These are phyloP conservation scores for Globisporangium barbulae DNA, from an alignment of 352 stramenopile genomes.

Conservation along the genomic window DNA sequence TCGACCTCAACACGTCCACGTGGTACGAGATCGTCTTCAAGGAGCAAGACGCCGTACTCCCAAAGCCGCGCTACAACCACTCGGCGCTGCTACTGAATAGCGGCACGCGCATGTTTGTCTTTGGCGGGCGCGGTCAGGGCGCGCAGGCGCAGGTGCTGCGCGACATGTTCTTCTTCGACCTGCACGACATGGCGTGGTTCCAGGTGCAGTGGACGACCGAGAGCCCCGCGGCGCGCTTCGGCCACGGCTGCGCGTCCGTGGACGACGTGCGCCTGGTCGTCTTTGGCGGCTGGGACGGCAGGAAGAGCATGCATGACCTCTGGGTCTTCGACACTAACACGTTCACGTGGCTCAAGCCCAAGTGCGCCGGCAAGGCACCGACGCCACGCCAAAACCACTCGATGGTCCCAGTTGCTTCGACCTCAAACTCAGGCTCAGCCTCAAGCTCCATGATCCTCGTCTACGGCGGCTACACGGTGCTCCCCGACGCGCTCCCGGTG, in stretches of 20 bases:
- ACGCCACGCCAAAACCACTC: slow-evolving; percentile 74
- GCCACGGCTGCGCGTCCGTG: slow-evolving; percentile 54
- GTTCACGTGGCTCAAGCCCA: slow-evolving; percentile 75
- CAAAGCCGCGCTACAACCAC: slow-evolving; percentile 83
- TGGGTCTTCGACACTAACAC: slow-evolving; percentile 67
- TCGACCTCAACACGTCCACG: slow-evolving; percentile 80
- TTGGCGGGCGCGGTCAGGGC: slow-evolving; percentile 55
- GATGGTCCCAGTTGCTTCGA: slow-evolving; percentile 34
- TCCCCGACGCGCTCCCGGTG: slow-evolving; percentile 40
- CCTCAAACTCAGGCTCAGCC: slow-evolving; percentile 11
- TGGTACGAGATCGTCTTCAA: slow-evolving; percentile 67
- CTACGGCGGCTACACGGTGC: slow-evolving; percentile 77
- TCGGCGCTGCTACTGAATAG: slow-evolving; percentile 69
- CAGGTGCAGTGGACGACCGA: slow-evolving; percentile 85
- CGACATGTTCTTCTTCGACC: slow-evolving; percentile 89
- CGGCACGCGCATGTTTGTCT: slow-evolving; percentile 71
- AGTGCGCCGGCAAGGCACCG: slow-evolving; percentile 58
- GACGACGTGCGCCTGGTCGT: slow-evolving; percentile 79
- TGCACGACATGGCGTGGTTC: slow-evolving; percentile 78
- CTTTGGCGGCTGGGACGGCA: slow-evolving; percentile 87
- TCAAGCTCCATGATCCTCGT: slow-evolving; percentile 43
- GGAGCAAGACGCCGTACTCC: slow-evolving; percentile 41
- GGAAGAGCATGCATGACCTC: slow-evolving; percentile 70
- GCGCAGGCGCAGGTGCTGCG: slow-evolving; percentile 41
- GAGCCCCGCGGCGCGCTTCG: slow-evolving; percentile 70